Evolutionary conservation across 1,284 basidiomycete genomes (phyloP).

Genomic region (Trametes hirsuta): DNA sequence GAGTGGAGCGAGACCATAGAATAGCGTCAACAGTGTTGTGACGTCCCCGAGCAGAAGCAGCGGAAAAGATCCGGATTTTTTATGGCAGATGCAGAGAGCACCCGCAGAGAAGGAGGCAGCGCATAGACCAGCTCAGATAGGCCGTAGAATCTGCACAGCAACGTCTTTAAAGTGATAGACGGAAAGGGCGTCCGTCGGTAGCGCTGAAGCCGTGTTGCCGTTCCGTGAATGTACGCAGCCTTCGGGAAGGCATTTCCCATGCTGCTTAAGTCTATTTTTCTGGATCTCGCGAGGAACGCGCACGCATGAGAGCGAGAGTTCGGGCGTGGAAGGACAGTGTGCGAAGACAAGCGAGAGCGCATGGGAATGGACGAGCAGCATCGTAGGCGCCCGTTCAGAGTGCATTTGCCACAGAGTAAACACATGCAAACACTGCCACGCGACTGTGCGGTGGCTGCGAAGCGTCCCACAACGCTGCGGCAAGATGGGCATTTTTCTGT

Average conservation of each 20-base stretch:
- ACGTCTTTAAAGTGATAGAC: too few relatives aligned
- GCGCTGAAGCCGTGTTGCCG: too few relatives aligned
- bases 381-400: neutral
- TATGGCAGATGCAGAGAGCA: neutral
- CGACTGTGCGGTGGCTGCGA: neutral
- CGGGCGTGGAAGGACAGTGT: too few relatives aligned
- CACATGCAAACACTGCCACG: neutral
- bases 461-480: conserved; percentile 2
- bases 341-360: neutral
- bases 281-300: too few relatives aligned
- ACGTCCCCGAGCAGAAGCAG: neutral
- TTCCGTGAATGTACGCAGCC: too few relatives aligned
- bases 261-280: too few relatives aligned
- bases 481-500: neutral
- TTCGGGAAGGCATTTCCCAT: too few relatives aligned
- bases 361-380: neutral
- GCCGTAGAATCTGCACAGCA: neutral
- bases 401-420: neutral
- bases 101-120: neutral
- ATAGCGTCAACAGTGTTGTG: neutral
- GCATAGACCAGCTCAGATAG: neutral
- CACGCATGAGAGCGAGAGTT: too few relatives aligned
- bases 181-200: too few relatives aligned
- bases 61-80: neutral
- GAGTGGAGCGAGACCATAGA: neutral